These are phyloP conservation scores for Trametes cingulata DNA, from an alignment of 768 basidiomycete species.

Conservation along the genomic window DNA sequence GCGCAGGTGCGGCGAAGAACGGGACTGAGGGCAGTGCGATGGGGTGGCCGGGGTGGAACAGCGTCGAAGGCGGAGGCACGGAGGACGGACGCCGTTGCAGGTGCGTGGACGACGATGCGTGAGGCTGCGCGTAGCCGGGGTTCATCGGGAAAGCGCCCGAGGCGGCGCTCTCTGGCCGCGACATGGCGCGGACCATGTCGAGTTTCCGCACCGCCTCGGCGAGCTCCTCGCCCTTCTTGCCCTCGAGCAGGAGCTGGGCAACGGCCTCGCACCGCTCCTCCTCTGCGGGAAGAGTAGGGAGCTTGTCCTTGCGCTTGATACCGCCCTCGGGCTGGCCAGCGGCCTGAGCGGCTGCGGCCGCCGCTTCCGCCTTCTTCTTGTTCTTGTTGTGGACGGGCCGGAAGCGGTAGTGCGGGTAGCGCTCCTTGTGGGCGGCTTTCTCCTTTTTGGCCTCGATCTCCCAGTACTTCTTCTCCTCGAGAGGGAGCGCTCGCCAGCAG, in stretches of 20 bases:
- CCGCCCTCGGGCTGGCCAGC: neutral
- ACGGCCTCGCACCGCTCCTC: conserved; percentile 50
- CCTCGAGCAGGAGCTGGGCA: conserved; percentile 61
- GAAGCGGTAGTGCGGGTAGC: conserved; percentile 66
- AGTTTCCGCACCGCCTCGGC: conserved; percentile 59
- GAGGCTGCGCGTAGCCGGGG: conserved; percentile 8
- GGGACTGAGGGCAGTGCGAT: conserved; percentile 48
- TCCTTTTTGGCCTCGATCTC: conserved; percentile 71
- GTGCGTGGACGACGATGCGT: conserved; percentile 29
- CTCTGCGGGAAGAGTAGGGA: conserved; percentile 27
- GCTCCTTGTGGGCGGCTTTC: conserved; percentile 68
- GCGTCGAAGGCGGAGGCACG: conserved; percentile 55
- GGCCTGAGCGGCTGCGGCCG: conserved; percentile 3
- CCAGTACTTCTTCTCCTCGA: conserved; percentile 73
- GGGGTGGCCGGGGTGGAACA: conserved; percentile 29
- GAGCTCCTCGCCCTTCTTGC: conserved; percentile 70
- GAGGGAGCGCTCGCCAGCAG: conserved; percentile 68
- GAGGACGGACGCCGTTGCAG: conserved; percentile 60
- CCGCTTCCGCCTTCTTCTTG: conserved; percentile 39
- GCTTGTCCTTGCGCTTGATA: conserved; percentile 37
- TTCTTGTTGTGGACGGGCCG: conserved; percentile 47
- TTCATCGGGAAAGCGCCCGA: conserved; percentile 25
- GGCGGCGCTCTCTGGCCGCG: conserved; percentile 18
- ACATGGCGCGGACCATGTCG: conserved; percentile 36
- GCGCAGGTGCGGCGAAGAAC: conserved; percentile 34